These are phyloP conservation scores for Elsinoe necatrix DNA, from an alignment of 2,329 filamentous ascomycete genomes.

Conservation along the genomic window DNA sequence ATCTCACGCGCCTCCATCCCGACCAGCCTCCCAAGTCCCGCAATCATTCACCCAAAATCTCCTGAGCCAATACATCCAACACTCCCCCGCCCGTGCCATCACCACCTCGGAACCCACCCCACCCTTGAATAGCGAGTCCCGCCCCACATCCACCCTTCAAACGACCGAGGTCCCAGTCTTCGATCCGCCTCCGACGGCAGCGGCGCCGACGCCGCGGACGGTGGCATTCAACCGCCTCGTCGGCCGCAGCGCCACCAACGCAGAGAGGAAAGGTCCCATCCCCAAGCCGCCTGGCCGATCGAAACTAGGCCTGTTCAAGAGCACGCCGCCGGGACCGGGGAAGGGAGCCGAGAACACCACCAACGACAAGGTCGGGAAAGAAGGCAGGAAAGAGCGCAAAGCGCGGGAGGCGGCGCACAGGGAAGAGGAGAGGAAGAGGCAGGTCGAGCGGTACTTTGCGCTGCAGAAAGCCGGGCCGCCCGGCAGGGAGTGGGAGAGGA, in stretches of 20 bases:
- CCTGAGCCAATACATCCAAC: background rate
- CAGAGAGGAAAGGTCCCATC: background rate
- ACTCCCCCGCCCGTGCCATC: constrained; percentile 10
- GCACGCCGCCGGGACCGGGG: background rate
- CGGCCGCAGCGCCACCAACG: background rate
- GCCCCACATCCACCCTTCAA: background rate
- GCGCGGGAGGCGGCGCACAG: background rate
- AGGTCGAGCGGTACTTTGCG: constrained; percentile 19
- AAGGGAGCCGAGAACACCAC: too few species aligned
- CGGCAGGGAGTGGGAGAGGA: constrained; percentile 51
- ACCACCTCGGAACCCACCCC: constrained; percentile 9
- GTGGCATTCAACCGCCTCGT: constrained; percentile 3
- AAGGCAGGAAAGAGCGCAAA: constrained; percentile 3
- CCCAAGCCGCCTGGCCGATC: background rate
- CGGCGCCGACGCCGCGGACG: background rate
- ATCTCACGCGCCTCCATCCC: background rate
- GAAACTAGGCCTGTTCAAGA: background rate
- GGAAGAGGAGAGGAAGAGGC: constrained; percentile 2
- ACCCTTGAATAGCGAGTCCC: background rate
- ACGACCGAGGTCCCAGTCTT: background rate
- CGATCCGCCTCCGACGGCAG: constrained; percentile 2
- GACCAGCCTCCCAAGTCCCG: background rate
- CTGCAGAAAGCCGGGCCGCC: constrained; percentile 32
- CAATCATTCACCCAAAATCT: constrained; percentile 3
- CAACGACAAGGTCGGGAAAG: background rate